Conservation (phyloP, 1,284 basidiomycete genomes). For the Wolfiporia cocos region DNA sequence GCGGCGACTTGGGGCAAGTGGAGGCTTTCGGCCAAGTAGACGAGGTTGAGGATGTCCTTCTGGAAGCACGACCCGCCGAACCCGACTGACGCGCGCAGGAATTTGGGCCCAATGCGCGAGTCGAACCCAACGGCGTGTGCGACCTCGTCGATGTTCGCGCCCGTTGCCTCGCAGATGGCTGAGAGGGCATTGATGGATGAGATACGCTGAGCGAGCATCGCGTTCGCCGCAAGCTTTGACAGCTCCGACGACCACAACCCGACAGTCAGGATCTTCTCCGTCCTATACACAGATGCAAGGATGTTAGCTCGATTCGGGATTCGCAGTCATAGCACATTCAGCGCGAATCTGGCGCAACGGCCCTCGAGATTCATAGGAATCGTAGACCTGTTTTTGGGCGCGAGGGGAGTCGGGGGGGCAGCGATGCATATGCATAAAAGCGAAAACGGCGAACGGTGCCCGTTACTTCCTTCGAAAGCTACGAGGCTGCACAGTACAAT, state of each 20-base stretch:
- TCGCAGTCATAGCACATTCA: no score
- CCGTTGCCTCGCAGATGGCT: constrained; percentile 99
- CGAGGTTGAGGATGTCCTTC: constrained; percentile 98
- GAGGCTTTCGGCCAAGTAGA: constrained; percentile 92
- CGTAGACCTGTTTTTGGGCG: no score
- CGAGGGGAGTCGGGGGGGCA: no score
- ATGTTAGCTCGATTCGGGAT: no score
- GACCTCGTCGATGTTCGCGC: constrained; percentile 98
- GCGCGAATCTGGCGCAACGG: no score
- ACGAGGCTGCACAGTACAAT: no score
- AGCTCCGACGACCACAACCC: constrained; percentile 99
- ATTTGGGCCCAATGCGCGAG: constrained; percentile 90
- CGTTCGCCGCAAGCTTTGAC: constrained; percentile 97
- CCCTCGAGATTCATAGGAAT: no score
- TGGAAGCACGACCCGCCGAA: constrained; percentile 99
- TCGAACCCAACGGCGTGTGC: constrained; percentile 93
- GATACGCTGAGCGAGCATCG: constrained; percentile 97
- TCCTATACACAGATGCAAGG: constrained; percentile 33
- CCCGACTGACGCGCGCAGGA: constrained; percentile 93
- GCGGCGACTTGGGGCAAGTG: constrained; percentile 96
- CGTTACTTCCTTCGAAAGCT: no score
- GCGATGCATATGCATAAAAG: no score
- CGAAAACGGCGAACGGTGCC: no score
- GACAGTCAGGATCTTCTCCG: constrained; percentile 84
- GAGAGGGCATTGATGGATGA: constrained; percentile 98